Percentiles rank a stretch among this genome's conserved stretches.
phyloP scores from a whole-genome alignment of 129 eudicot species.

The Chrysanthemum seticuspe region DNA sequence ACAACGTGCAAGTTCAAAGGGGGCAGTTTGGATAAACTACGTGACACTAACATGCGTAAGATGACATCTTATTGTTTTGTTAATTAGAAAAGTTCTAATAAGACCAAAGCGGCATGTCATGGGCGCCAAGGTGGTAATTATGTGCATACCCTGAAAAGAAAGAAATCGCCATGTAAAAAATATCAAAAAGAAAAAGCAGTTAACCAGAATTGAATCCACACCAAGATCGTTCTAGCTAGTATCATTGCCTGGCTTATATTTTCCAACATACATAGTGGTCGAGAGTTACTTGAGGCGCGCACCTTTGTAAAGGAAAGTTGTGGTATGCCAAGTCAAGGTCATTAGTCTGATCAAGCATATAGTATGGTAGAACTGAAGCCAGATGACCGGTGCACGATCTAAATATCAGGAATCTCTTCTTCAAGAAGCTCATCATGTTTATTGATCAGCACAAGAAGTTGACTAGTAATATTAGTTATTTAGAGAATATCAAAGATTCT shows the following conservation, averaged over 20 bases:
- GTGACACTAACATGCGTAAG: background rate
- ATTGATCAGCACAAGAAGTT: background rate
- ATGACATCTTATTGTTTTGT: background rate
- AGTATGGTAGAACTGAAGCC: background rate
- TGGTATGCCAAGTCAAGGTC: background rate
- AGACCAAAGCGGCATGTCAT: no score
- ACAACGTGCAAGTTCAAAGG: constrained; percentile 8
- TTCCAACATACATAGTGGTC: no score
- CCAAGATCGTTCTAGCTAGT: background rate
- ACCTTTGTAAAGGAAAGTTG: background rate
- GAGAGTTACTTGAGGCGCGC: no score
- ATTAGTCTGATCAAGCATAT: constrained; percentile 1
- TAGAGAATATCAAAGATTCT: background rate
- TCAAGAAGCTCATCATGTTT: background rate
- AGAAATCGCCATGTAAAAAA: no score
- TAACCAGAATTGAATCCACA: background rate
- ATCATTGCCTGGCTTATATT: background rate
- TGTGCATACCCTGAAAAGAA: no score
- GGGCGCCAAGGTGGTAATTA: no score
- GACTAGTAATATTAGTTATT: background rate
- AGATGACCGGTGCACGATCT: background rate
- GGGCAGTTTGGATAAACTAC: background rate
- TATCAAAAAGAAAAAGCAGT: background rate
- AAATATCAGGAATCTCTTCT: constrained; percentile 3
- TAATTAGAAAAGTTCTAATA: no score